phyloP scores from a whole-genome alignment of 2,329 filamentous ascomycete genomes.

The Dothideomycetes sp. region DNA sequence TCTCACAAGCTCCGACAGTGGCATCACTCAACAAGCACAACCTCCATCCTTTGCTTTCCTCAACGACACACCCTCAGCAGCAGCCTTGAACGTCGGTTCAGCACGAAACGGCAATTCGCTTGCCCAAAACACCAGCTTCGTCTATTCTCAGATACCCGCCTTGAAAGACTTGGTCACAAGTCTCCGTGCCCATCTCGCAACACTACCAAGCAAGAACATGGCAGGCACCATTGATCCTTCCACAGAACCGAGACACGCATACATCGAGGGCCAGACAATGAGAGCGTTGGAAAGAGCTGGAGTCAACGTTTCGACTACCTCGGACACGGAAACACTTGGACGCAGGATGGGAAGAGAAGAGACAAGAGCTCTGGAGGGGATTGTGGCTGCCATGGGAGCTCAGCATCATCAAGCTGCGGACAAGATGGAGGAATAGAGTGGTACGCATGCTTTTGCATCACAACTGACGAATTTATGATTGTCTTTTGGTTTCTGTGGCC shows the following conservation, averaged over 20 bases:
- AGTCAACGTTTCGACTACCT: conserved; percentile 41
- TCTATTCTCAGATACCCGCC: conserved; percentile 72
- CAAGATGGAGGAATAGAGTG: conserved; percentile 14
- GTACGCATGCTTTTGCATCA: not conserved
- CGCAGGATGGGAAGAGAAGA: conserved; percentile 27
- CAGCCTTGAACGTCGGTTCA: conserved; percentile 35
- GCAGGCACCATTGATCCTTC: conserved; percentile 29
- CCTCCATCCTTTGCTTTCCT: conserved; percentile 46
- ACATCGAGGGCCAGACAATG: conserved; percentile 71
- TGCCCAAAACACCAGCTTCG: conserved; percentile 65
- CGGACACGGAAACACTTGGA: conserved; percentile 20
- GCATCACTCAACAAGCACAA: conserved; percentile 20
- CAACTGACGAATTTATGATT: conserved; percentile 1
- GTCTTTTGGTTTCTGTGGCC: not conserved
- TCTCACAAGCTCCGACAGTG: conserved; percentile 3
- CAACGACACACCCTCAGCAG: conserved; percentile 39
- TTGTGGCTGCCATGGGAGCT: conserved; percentile 26
- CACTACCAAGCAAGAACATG: conserved; percentile 24
- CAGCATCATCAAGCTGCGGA: not conserved
- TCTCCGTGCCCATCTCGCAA: conserved; percentile 55
- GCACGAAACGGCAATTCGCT: conserved; percentile 33
- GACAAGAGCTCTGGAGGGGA: conserved; percentile 29
- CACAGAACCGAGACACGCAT: conserved; percentile 64
- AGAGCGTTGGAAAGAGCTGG: conserved; percentile 68
- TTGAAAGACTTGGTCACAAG: conserved; percentile 61